Conservation (phyloP, 2,329 filamentous ascomycete species). For the Colletotrichum lindemuthianum region DNA sequence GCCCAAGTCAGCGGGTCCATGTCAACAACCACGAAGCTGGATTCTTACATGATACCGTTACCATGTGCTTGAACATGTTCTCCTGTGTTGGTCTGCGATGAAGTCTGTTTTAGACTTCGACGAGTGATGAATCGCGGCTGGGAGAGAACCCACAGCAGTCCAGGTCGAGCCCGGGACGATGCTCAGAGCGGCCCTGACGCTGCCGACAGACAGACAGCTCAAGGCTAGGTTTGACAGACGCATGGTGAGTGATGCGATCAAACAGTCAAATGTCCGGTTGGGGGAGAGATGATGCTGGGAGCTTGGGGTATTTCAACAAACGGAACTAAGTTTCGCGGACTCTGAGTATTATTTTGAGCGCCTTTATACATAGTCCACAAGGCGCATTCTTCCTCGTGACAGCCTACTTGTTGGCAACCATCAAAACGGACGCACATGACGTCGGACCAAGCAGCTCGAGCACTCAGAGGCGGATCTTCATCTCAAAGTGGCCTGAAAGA, state of each 20-base stretch:
- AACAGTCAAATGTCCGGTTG: too few species aligned
- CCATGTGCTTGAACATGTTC: conserved; percentile 74
- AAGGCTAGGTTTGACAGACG: conserved; percentile 7
- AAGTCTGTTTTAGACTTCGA: not conserved
- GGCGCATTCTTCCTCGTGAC: too few species aligned
- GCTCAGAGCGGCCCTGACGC: conserved; percentile 41
- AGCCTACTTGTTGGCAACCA: too few species aligned
- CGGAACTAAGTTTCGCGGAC: too few species aligned
- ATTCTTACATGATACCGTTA: conserved; percentile 62
- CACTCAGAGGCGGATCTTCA: too few species aligned
- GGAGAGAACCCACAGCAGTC: conserved; percentile 50
- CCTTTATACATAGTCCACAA: too few species aligned
- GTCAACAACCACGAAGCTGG: not conserved
- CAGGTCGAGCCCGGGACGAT: conserved; percentile 57
- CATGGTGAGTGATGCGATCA: not conserved
- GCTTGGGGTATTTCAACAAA: too few species aligned
- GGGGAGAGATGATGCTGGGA: too few species aligned
- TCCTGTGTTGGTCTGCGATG: conserved; percentile 52
- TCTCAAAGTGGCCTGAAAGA: too few species aligned
- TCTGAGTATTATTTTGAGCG: too few species aligned
- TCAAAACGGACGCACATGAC: too few species aligned
- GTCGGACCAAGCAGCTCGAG: too few species aligned
- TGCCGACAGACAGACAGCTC: conserved; percentile 14
- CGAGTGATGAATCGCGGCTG: not conserved
- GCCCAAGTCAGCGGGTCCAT: not conserved